Percentiles rank a stretch among this genome's conserved stretches.
Evolutionary conservation across 2,329 filamentous ascomycete species (phyloP).

Genomic region (Colletotrichum somersetense): DNA sequence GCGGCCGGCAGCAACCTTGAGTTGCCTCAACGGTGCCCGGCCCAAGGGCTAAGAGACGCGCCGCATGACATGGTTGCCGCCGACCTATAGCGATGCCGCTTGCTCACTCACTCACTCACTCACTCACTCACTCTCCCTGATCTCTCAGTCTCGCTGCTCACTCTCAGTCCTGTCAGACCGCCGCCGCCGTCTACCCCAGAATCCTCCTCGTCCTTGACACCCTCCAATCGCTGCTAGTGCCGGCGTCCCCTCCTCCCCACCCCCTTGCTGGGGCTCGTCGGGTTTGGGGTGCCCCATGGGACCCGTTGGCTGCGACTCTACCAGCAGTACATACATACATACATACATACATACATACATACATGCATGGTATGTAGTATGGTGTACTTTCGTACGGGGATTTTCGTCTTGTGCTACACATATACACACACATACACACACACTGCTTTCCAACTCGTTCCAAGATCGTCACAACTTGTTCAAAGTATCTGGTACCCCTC

Average conservation of each 20-base stretch:
- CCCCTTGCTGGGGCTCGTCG: conserved; percentile 4
- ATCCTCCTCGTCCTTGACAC: conserved; percentile 7
- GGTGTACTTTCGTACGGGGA: background rate
- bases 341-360: no score
- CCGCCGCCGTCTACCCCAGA: conserved; percentile 9
- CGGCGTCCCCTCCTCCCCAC: background rate
- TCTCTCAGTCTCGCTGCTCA: background rate
- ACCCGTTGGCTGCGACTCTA: conserved; percentile 11
- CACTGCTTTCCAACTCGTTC: background rate
- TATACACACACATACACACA: no score
- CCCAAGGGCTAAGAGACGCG: background rate
- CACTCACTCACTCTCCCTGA: background rate
- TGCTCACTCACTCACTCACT: background rate
- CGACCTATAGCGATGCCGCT: no score
- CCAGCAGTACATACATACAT: no score
- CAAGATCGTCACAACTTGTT: background rate
- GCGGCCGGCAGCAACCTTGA: background rate
- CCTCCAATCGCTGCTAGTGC: conserved; percentile 2
- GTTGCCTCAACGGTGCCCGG: background rate
- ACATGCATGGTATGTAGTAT: no score
- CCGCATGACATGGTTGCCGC: background rate
- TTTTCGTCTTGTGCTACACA: background rate
- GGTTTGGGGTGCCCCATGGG: conserved; percentile 19
- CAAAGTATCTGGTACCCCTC: background rate
- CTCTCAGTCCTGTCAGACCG: background rate